A percentile compares a stretch with the other conserved stretches of the same genome.
Evolutionary conservation across 2,329 filamentous ascomycete species (phyloP).

Genomic region (Seiridium unicorne): DNA sequence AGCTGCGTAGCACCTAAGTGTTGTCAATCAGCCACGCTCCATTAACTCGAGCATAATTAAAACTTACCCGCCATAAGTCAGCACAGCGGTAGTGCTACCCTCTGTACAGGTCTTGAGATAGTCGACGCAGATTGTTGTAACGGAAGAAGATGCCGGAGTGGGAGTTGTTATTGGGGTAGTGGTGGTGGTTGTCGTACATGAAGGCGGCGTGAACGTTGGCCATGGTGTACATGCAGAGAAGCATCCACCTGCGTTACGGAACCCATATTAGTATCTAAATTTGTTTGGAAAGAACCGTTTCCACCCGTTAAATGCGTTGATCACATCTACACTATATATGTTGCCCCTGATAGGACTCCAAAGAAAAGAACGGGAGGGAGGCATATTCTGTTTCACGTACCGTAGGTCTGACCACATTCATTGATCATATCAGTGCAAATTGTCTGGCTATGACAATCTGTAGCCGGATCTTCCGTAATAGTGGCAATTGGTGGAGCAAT

Average conservation of each 20-base stretch:
- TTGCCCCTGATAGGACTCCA: too few species aligned
- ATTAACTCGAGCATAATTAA: not conserved
- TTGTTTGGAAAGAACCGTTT: too few species aligned
- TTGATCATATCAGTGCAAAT: slow-evolving; percentile 20
- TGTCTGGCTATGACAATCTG: slow-evolving; percentile 9
- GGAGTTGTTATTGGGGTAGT: not conserved
- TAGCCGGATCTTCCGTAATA: not conserved
- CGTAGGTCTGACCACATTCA: slow-evolving; percentile 11
- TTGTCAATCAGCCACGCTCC: not conserved
- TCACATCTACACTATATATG: too few species aligned
- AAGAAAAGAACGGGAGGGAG: too few species aligned
- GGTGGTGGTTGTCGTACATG: not conserved
- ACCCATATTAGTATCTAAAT: too few species aligned
- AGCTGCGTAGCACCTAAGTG: not conserved
- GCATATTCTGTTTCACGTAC: not conserved
- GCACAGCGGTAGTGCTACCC: not conserved
- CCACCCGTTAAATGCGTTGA: too few species aligned
- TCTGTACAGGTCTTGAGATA: not conserved
- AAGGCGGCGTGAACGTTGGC: slow-evolving; percentile 7
- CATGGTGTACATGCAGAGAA: slow-evolving; percentile 7
- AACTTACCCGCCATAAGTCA: slow-evolving; percentile 5
- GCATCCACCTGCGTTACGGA: slow-evolving; percentile 9
- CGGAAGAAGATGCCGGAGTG: not conserved
- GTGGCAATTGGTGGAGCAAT: not conserved
- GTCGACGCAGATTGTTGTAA: not conserved